A percentile compares a stretch with the other conserved stretches of the same genome.
phyloP scores from a whole-genome alignment of 106 monocot genomes.

The Hemerocallis citrina region DNA sequence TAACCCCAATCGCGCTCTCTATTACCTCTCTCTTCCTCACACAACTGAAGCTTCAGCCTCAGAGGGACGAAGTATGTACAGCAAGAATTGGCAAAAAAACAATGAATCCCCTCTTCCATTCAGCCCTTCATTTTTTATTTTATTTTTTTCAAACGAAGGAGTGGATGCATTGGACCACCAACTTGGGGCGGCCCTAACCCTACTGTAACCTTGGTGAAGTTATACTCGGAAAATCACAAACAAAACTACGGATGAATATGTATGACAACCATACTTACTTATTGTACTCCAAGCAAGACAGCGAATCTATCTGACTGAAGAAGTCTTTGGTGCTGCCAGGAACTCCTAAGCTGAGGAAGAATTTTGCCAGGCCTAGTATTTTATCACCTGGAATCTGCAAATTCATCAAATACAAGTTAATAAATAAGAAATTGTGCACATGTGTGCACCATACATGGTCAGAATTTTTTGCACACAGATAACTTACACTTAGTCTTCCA shows the following conservation, averaged over 20 bases:
- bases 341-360: conserved; percentile 74
- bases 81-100: not conserved
- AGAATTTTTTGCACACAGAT: not conserved
- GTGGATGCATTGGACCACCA: too few species aligned
- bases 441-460: not conserved
- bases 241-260: not conserved
- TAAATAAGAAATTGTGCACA: conserved; percentile 10
- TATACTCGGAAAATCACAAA: not conserved
- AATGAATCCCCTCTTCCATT: not conserved
- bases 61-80: too few species aligned
- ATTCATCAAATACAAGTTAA: conserved; percentile 5
- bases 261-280: conserved; percentile 24
- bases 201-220: not conserved
- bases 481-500: conserved; percentile 65
- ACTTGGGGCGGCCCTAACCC: too few species aligned
- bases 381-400: conserved; percentile 75
- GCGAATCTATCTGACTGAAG: conserved; percentile 75
- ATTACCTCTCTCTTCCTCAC: too few species aligned
- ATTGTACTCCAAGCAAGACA: conserved; percentile 80
- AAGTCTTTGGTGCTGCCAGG: conserved; percentile 82
- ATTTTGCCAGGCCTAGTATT: conserved; percentile 85
- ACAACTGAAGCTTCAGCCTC: too few species aligned
- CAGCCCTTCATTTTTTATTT: not conserved
- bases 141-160: too few species aligned
- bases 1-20: too few species aligned